Base-by-base conservation (phyloP, 2,329 filamentous ascomycete genomes). In the Microdochium bolleyi region DNA sequence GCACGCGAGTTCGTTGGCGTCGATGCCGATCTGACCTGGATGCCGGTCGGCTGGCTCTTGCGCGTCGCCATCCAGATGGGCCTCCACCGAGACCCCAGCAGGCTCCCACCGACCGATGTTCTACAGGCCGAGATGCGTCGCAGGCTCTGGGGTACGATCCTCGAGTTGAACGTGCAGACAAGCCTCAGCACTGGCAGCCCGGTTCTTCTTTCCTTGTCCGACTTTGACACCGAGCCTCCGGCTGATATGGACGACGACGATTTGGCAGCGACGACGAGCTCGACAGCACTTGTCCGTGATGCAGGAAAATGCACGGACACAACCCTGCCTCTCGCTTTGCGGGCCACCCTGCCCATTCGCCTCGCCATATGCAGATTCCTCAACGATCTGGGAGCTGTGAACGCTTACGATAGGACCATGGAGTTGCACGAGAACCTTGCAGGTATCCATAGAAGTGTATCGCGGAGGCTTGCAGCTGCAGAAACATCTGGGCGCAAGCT, bases 51-150 rank as follows among this genome's bases (percentile, higher is more conserved):
- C 1, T 64, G 69, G 0, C 55, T 83, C 11, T 54, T 82, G n/a
- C 70, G 80, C 11, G 73, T 72, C 8, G 81, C 79, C 51, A 75
- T 84, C 60, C 73, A 73, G 52, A 81, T 83, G 72, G 80, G 81
- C 3, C 67, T 83, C 5, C 79, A 84, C 60, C 73, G 78, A 1
- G 81, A 84, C 52, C 80, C 81, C 0, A 70, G 67, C 27, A 66
- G 72, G 53, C 71, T 82, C 3, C 69, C 71, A 7, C 68, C 70
- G 21, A 76, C 79, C 69, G 70, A 75, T 2, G 59, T 66, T 1
- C 71, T 77, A 34, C 69, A 72, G 21, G 69, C 73, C 1, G 81
- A 84, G 62, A 73, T 83, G 62, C 72, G 80, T 2, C 69, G 80
- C 3, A 70, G 80, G 2, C 60, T 84, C 1, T 84, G 80, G 81